Evolutionary conservation across 306 rosid genomes (phyloP), one percentile per base, ranked within the genome.

Genomic region (Astragalus glycyphyllos): DNA sequence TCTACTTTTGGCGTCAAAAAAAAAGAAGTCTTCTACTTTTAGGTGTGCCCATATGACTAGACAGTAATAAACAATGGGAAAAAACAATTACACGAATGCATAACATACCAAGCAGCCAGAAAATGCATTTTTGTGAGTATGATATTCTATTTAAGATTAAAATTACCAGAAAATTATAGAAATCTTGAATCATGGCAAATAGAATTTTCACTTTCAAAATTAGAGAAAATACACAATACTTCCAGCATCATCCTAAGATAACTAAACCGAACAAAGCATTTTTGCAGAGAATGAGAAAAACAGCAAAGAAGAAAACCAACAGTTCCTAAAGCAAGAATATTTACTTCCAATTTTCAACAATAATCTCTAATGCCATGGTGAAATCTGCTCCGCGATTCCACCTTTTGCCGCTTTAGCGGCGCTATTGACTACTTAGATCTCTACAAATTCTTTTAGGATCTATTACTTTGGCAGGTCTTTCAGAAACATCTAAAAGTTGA

Each of bases 91-190:
- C 29, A 11, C 41, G 35, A 53, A 34, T 23, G 46, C 13, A 40
- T 26, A 26, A 26, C 31, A 26, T 20, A 20, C 35, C 44, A 26
- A 5, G 23, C 42, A 6, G 51, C 53, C 12, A 8, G 54, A 40
- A 61, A 11, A 15, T 31, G 42, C 44, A 73, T 23, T n/a, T 38
- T 7, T 40, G n/a, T 42, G 8, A 9, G 38, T 14, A 8, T 6
- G 46, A 53, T 11, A 73, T 72, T 63, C 31, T 29, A 41, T 41
- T 63, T 45, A 23, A 68, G 58, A 20, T 20, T 20, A 20, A 48
- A 68, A 68, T 49, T 76, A 12, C 34, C 56, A 17, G 12, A 29
- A 48, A 49, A 76, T 37, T 42, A 7, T 38, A 26, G 32, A 69
- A 20, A 48, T 10, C 10, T 11, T 16, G 11, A 23, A 44, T 6